A percentile compares a stretch with the other conserved stretches of the same genome.
Conservation (phyloP, 805 yeast genomes). For the Torulaspora delbrueckii region DNA sequence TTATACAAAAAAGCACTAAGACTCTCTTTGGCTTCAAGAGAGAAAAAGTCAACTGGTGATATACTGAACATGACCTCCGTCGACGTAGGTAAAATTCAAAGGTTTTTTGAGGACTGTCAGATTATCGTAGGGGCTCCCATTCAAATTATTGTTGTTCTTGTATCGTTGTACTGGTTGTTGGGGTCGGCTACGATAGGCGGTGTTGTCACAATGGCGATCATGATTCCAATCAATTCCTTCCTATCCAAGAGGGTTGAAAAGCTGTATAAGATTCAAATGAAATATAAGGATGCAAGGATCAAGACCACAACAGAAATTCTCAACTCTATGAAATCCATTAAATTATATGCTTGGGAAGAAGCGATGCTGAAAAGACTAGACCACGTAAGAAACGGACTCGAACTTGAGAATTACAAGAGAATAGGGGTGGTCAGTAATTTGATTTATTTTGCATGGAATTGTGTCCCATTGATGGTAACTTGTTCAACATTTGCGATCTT, state of each 20-base stretch:
- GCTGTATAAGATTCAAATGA: slow-evolving; percentile 54
- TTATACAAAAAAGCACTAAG: slow-evolving; percentile 65
- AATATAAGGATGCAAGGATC: slow-evolving; percentile 55
- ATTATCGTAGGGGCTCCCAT: slow-evolving; percentile 56
- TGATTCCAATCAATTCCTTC: slow-evolving; percentile 54
- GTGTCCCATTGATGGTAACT: slow-evolving; percentile 61
- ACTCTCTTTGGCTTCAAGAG: slow-evolving; percentile 62
- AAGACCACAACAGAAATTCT: slow-evolving; percentile 55
- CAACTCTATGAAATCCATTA: slow-evolving; percentile 56
- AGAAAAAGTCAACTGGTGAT: slow-evolving; percentile 64
- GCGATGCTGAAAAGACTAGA: slow-evolving; percentile 53
- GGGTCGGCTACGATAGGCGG: slow-evolving; percentile 61
- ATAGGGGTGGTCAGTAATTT: slow-evolving; percentile 47
- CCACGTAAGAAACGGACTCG: slow-evolving; percentile 54
- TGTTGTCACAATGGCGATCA: slow-evolving; percentile 44
- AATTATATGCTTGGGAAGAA: slow-evolving; percentile 65
- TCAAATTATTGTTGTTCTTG: slow-evolving; percentile 47
- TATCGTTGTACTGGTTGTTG: slow-evolving; percentile 50
- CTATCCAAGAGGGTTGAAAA: slow-evolving; percentile 44
- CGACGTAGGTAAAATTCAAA: slow-evolving; percentile 64
- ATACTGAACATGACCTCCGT: slow-evolving; percentile 75
- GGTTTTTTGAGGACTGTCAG: slow-evolving; percentile 50
- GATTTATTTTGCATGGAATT: slow-evolving; percentile 54
- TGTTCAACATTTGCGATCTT: slow-evolving; percentile 56
- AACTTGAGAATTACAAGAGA: slow-evolving; percentile 46